Base-by-base conservation (phyloP, 352 stramenopile genomes). In the Pythium sp. region DNA sequence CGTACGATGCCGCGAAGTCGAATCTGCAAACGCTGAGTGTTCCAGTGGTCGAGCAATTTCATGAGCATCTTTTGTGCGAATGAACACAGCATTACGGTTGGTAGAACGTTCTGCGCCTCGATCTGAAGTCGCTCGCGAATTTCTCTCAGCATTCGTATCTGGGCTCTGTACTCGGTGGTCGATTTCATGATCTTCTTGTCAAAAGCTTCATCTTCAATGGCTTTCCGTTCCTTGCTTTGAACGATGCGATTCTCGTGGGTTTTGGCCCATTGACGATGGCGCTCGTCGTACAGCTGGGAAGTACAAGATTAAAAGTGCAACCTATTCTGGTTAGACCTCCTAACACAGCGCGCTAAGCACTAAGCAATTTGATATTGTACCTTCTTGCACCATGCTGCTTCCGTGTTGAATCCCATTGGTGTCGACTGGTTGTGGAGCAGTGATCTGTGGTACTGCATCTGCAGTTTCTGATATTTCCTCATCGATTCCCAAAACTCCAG, bases 401-500 rank as follows among this genome's bases (percentile, higher is more conserved):
- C 72, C 69, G 81, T 79, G 61, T 90, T 90, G 58, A 87, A 90
- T 0, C 76, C 74, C 63, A 90, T 80, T 1, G 75, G 74, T 22
- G 78, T 84, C 4, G 74, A 68, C 32, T 80, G 72, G 24, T 77
- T 74, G 41, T 64, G 64, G 28, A 77, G 55, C 8, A 84, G 14
- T 2, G 72, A 72, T 30, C 57, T 70, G 18, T 65, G 65, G 51
- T 82, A 73, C 15, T 80, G 64, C 65, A 78, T 66, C 20, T 84
- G 67, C 51, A 88, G 65, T 22, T 65, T 73, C 41, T 86, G 76
- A 51, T 87, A 86, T 36, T 67, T 69, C 9, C 67, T 68, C 64
- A 90, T 82, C 1, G 72, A 79, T 30, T 73, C 71, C 79, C 75
- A 83, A 28, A 90, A 90, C 28, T 62, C 55, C 11, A 60, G 51